A percentile compares a stretch with the other conserved stretches of the same genome.
Evolutionary conservation across 1,284 basidiomycete genomes (phyloP).

Genomic region (Tilletiopsis washingtonensis): DNA sequence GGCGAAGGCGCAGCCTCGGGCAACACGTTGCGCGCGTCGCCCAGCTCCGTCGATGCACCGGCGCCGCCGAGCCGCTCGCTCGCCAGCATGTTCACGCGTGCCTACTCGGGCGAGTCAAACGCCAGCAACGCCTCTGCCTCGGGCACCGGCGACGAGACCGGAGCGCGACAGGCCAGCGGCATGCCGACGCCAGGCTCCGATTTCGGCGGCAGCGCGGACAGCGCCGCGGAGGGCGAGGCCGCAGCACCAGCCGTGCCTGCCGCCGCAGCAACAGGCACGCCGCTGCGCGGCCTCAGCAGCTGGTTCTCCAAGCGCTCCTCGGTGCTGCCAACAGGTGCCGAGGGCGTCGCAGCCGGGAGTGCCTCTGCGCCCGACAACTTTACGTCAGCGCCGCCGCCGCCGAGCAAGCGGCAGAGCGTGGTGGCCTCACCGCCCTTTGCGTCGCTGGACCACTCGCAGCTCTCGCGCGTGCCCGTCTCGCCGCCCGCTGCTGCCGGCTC

Average conservation of each 20-base stretch:
- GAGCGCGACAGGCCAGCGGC: no score
- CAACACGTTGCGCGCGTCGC: no score
- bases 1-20: no score
- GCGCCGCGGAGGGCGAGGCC: no score
- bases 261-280: not conserved
- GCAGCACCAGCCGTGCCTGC: not conserved
- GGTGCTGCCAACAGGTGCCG: no score
- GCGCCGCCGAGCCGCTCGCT: not conserved
- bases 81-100: not conserved
- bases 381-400: not conserved
- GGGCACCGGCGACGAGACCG: no score
- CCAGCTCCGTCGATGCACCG: not conserved
- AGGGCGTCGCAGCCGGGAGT: not conserved
- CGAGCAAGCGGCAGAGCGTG: not conserved
- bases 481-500: not conserved
- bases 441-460: constrained; percentile 2
- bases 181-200: no score
- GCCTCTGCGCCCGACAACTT: not conserved
- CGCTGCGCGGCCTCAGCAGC: not conserved
- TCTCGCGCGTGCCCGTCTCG: not conserved
- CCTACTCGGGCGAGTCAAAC: no score
- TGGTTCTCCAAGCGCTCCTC: not conserved
- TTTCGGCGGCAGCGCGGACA: no score
- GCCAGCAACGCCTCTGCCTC: no score
- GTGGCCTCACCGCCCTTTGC: constrained; percentile 9